Base-by-base conservation (phyloP, 345 rosid genomes). In the Excoecaria agallocha region DNA sequence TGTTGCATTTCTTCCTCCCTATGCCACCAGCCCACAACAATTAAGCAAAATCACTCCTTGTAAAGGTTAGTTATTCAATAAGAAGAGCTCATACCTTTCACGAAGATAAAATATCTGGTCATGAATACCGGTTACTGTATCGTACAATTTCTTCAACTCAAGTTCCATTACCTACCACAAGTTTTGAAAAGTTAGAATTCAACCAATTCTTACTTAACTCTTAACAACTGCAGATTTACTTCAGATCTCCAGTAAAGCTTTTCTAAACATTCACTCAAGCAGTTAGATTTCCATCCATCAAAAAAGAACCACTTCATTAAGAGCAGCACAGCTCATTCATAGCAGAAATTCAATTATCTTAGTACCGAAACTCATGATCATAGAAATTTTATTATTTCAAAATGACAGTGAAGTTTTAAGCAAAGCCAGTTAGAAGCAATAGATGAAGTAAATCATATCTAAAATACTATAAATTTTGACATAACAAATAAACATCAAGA, bases 1-100 rank as follows among this genome's bases (percentile, higher is more conserved):
- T 83, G 51, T 12, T 91, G 97, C 98, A 94, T 94, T 83, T 92
- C 96, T 69, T 87, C 88, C 78, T 92, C 97, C 77, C 98, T 94
- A 81, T 39, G 56, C 59, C 51, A 82, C 16, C 52, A 39, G 30
- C 30, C 1, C 30, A 30, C 30, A 30, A 30, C 30, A 30, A 30
- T 30, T 30, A 30, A 30, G 30, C 30, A 30, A 0, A n/a, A 0
- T 30, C 30, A 30, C 30, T 30, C 30, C 1, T 30, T 30, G 30
- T 30, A 30, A 30, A 30, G 30, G 30, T 1, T 30, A 30, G 30
- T 30, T 30, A 30, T 30, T 30, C 30, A 30, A 30, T 30, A 30
- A 30, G n/a, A n/a, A 15, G n/a, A 8, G 16, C 71, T 20, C 68
- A 30, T 87, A 93, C 98, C 98, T 91, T 61, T 84, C 93, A 41